A percentile compares a stretch with the other conserved stretches of the same genome.
Evolutionary conservation across 1,284 basidiomycete species (phyloP).

Genomic region (Ceratobasidium sp.): DNA sequence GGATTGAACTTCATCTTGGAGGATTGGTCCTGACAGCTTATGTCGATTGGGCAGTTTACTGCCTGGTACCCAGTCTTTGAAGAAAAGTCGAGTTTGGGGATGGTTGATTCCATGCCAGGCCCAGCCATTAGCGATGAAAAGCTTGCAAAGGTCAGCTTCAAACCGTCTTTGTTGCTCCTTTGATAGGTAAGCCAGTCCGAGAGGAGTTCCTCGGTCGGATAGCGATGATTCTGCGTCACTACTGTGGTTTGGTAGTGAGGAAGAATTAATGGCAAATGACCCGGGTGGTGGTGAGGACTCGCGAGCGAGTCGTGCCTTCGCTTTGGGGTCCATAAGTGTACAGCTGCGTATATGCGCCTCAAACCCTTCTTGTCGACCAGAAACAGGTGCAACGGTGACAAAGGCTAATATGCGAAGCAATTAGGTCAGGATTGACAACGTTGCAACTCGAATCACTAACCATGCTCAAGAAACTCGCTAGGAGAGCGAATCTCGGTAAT

Average conservation of each 20-base stretch:
- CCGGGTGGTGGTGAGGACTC: not conserved
- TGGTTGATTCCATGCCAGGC: not conserved
- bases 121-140: slow-evolving; percentile 13
- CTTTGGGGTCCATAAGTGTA: not conserved
- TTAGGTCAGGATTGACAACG: too few relatives aligned
- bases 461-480: not conserved
- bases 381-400: not conserved
- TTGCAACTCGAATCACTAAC: not conserved
- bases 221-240: not conserved
- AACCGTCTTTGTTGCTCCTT: not conserved
- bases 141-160: not conserved
- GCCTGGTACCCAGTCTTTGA: slow-evolving; percentile 3
- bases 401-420: not conserved
- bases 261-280: not conserved
- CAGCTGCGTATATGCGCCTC: slow-evolving; percentile 2
- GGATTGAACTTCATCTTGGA: not conserved
- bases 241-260: too few relatives aligned
- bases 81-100: slow-evolving; percentile 3
- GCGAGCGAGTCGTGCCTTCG: not conserved
- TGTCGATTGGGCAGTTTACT: slow-evolving; percentile 2
- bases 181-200: not conserved
- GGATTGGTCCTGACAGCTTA: slow-evolving; percentile 6
- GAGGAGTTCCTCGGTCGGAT: not conserved
- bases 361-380: not conserved
- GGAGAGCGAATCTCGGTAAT: not conserved